These are phyloP conservation scores for Acer campestre DNA, from an alignment of 345 rosid species.

Conservation along the genomic window DNA sequence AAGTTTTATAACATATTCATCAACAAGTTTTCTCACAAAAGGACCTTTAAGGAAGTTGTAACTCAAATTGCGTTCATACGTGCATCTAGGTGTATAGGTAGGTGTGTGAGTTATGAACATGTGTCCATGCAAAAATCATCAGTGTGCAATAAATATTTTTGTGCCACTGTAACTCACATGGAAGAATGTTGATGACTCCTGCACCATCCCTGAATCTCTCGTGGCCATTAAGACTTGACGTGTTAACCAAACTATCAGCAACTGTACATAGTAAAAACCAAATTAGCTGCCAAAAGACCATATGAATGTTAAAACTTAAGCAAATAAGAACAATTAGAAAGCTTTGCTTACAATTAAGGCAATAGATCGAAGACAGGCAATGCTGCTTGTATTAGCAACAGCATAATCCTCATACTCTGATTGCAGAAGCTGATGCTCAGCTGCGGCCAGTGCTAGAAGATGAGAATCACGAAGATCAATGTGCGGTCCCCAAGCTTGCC, in stretches of 20 bases:
- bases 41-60: neutral
- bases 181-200: slow-evolving; percentile 45
- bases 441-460: slow-evolving; percentile 57
- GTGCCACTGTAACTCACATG: slow-evolving; percentile 34
- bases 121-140: neutral
- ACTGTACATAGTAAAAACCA: slow-evolving; percentile 31
- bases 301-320: neutral
- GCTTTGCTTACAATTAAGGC: slow-evolving; percentile 49
- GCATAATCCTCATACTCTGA: slow-evolving; percentile 63
- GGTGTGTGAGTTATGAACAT: neutral
- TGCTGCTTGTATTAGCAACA: slow-evolving; percentile 49
- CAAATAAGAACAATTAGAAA: neutral
- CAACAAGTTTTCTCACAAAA: neutral
- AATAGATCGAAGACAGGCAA: slow-evolving; percentile 60
- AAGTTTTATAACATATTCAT: neutral
- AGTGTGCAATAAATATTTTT: neutral
- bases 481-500: slow-evolving; percentile 67
- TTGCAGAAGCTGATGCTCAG: slow-evolving; percentile 51
- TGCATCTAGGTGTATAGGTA: neutral
- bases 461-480: slow-evolving; percentile 55
- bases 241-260: slow-evolving; percentile 56
- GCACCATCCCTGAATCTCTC: slow-evolving; percentile 44
- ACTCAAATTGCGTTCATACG: neutral
- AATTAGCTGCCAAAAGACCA: slow-evolving; percentile 8
- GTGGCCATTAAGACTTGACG: slow-evolving; percentile 55